phyloP scores from a whole-genome alignment of 2,329 filamentous ascomycete genomes.

The Xylaria arbuscula region DNA sequence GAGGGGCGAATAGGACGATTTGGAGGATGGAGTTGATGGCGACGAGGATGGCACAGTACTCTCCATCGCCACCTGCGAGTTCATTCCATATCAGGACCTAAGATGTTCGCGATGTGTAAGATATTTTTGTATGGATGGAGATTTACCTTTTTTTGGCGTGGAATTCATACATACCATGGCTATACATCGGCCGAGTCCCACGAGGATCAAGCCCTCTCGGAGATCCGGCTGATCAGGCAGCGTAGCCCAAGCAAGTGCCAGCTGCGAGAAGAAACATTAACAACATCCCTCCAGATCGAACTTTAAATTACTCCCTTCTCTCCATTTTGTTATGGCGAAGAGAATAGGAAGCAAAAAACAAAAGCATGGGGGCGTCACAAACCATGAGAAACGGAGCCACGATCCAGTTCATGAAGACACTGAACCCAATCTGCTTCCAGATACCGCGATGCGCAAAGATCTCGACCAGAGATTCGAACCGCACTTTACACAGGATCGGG shows the following conservation, averaged over 20 bases:
- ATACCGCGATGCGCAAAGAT: conserved; percentile 70
- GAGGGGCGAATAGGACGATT: conserved; percentile 77
- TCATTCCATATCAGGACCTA: conserved; percentile 77
- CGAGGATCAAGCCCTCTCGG: conserved; percentile 78
- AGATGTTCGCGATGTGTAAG: conserved; percentile 19
- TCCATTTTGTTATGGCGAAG: not conserved
- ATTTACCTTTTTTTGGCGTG: too few relatives aligned
- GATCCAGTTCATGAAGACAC: conserved; percentile 83
- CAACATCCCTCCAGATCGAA: not conserved
- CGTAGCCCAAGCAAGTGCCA: conserved; percentile 75
- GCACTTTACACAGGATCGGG: conserved; percentile 88
- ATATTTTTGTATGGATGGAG: not conserved
- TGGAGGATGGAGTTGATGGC: conserved; percentile 80
- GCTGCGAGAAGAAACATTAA: conserved; percentile 53
- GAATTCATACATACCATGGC: conserved; percentile 90
- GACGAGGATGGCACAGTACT: conserved; percentile 86
- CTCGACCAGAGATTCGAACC: conserved; percentile 78
- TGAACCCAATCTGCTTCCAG: conserved; percentile 84
- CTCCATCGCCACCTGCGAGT: conserved; percentile 77
- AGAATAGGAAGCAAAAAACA: not conserved
- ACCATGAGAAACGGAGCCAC: conserved; percentile 86
- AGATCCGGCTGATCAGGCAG: conserved; percentile 68
- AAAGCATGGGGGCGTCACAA: conserved; percentile 34
- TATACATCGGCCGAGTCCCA: conserved; percentile 86
- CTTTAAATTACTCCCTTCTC: not conserved